These are phyloP conservation scores for Huntiella savannae DNA, from an alignment of 2,329 filamentous ascomycete species.

Conservation along the genomic window DNA sequence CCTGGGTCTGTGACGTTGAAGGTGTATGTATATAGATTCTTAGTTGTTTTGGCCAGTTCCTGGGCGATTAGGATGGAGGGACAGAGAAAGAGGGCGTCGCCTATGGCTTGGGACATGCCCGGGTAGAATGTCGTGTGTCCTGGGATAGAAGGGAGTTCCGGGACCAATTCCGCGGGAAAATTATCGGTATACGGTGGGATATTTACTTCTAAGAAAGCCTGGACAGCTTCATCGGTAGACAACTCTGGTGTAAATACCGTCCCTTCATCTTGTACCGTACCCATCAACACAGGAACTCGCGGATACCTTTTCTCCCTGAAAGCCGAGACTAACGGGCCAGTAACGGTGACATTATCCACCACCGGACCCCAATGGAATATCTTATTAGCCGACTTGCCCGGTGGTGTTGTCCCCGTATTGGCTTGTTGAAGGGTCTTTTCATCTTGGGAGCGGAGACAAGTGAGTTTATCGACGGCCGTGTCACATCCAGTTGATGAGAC, in stretches of 20 bases:
- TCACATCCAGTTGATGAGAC: slow-evolving; percentile 20
- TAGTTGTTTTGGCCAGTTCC: slow-evolving; percentile 11
- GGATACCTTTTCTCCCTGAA: slow-evolving; percentile 23
- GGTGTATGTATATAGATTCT: slow-evolving; percentile 26
- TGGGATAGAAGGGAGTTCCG: slow-evolving; percentile 19
- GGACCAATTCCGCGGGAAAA: slow-evolving; percentile 27
- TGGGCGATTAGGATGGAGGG: slow-evolving; percentile 19
- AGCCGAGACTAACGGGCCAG: slow-evolving; percentile 23
- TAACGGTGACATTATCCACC: slow-evolving; percentile 27
- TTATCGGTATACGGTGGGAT: slow-evolving; percentile 22
- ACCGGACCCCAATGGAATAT: slow-evolving; percentile 33
- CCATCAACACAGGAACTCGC: slow-evolving; percentile 26
- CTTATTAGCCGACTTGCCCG: slow-evolving; percentile 19
- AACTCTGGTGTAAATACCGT: slow-evolving; percentile 15
- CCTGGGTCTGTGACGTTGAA: slow-evolving; percentile 27
- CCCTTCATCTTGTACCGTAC: slow-evolving; percentile 22
- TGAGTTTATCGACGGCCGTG: slow-evolving; percentile 18
- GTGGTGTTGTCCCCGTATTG: slow-evolving; percentile 24
- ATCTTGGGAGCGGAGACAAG: slow-evolving; percentile 23
- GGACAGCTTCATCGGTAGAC: not conserved
- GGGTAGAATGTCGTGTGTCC: slow-evolving; percentile 26
- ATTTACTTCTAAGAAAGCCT: not conserved
- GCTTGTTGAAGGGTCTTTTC: slow-evolving; percentile 21
- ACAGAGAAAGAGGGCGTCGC: slow-evolving; percentile 28
- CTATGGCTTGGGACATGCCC: slow-evolving; percentile 23